Conservation (phyloP, 1,139 yeast species). For the Pichia sp. region DNA sequence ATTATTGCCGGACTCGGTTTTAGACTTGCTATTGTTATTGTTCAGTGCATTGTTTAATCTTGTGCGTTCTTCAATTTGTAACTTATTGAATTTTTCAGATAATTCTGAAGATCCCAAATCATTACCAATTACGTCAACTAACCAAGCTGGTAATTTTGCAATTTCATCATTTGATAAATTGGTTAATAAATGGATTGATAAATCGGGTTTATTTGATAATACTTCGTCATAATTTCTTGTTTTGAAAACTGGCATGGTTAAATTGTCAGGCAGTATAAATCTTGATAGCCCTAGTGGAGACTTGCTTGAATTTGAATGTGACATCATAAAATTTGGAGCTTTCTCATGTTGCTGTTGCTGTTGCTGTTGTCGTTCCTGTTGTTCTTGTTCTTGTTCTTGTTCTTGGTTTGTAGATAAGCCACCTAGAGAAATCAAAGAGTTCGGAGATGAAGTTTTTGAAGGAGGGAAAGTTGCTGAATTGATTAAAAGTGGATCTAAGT, state of each 20-base stretch:
- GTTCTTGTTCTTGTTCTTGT: too few species aligned
- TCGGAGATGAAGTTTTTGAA: constrained; percentile 4
- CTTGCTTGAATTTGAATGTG: neutral
- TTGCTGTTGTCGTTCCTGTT: too few species aligned
- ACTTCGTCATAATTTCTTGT: constrained; percentile 38
- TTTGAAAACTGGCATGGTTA: constrained; percentile 30
- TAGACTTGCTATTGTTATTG: constrained; percentile 9
- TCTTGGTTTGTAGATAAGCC: neutral
- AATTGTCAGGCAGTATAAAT: constrained; percentile 28
- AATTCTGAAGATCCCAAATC: constrained; percentile 29
- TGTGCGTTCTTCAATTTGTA: constrained; percentile 33
- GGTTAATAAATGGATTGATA: constrained; percentile 26
- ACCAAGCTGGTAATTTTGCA: constrained; percentile 34
- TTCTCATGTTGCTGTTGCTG: too few species aligned
- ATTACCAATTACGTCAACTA: constrained; percentile 27
- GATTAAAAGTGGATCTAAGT: constrained; percentile 5
- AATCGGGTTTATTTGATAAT: constrained; percentile 24
- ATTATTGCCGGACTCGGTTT: constrained; percentile 14
- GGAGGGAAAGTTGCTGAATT: constrained; percentile 9
- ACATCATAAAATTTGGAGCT: neutral
- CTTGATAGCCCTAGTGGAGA: constrained; percentile 24
- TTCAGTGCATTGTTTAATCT: constrained; percentile 32
- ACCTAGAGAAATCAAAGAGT: constrained; percentile 9
- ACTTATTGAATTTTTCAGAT: constrained; percentile 28
- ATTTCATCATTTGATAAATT: constrained; percentile 19